Conservation (phyloP, 2,329 filamentous ascomycete species). For the Aspergillus hiratsukae region DNA sequence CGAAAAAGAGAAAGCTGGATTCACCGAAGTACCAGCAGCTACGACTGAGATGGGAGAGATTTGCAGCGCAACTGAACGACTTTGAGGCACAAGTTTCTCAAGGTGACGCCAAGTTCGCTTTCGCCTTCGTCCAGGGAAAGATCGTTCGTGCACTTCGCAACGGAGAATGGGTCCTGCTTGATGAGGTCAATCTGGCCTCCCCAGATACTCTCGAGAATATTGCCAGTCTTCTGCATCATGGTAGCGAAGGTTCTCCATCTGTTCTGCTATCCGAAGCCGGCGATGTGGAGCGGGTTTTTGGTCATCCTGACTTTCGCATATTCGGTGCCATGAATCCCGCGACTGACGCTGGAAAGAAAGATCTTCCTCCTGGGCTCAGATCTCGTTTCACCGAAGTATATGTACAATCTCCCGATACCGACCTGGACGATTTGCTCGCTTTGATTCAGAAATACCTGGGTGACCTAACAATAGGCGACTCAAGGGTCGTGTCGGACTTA, state of each 20-base stretch:
- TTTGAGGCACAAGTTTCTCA: constrained; percentile 72
- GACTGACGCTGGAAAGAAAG: constrained; percentile 93
- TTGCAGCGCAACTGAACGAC: constrained; percentile 67
- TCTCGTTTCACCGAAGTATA: constrained; percentile 96
- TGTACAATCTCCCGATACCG: constrained; percentile 82
- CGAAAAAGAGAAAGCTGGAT: constrained; percentile 67
- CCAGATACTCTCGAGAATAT: constrained; percentile 93
- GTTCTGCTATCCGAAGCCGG: constrained; percentile 90
- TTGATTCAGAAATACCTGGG: constrained; percentile 88
- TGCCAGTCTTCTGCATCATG: constrained; percentile 75
- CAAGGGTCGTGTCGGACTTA: constrained; percentile 72
- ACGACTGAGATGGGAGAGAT: constrained; percentile 73
- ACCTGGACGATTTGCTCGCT: constrained; percentile 77
- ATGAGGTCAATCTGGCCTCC: constrained; percentile 95
- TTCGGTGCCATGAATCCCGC: constrained; percentile 99
- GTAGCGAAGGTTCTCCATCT: constrained; percentile 67
- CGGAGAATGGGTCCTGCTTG: constrained; percentile 92
- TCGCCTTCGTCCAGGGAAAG: constrained; percentile 93
- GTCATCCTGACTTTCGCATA: constrained; percentile 88
- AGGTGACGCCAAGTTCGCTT: constrained; percentile 77
- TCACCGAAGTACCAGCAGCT: constrained; percentile 50
- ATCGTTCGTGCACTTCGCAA: constrained; percentile 94
- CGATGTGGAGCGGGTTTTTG: constrained; percentile 81
- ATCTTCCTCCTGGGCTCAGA: constrained; percentile 80
- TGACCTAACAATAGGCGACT: constrained; percentile 64